A percentile compares a stretch with the other conserved stretches of the same genome.
These are phyloP conservation scores for Lipomyces spencermartinsiae DNA, from an alignment of 805 yeast species.

Conservation along the genomic window DNA sequence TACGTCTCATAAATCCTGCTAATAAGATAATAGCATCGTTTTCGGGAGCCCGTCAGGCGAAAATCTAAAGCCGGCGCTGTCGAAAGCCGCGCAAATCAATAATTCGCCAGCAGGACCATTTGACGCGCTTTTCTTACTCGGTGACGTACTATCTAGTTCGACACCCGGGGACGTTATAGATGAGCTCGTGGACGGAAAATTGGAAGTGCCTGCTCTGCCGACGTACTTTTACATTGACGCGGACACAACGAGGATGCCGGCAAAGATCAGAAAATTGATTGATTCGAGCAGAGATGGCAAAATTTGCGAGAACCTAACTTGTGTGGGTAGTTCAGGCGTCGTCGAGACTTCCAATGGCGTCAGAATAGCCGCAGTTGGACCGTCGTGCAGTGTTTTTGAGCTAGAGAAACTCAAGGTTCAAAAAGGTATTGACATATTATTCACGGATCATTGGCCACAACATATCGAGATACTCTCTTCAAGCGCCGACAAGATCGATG, in stretches of 20 bases:
- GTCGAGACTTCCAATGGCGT: constrained; percentile 28
- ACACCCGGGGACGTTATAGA: constrained; percentile 16
- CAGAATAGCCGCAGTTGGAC: constrained; percentile 24
- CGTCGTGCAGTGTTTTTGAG: constrained; percentile 23
- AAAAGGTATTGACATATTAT: constrained; percentile 36
- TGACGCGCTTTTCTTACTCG: constrained; percentile 32
- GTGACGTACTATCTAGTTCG: constrained; percentile 25
- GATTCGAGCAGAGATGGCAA: constrained; percentile 13
- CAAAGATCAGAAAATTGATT: constrained; percentile 7
- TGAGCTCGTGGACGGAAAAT: constrained; percentile 18
- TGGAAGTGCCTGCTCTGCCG: constrained; percentile 22
- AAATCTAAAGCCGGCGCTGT: constrained; percentile 17
- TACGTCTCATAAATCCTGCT: not conserved
- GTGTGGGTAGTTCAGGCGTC: constrained; percentile 26
- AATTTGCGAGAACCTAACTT: constrained; percentile 24
- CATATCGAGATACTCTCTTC: constrained; percentile 32
- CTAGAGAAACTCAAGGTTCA: constrained; percentile 28
- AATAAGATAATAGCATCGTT: constrained; percentile 23
- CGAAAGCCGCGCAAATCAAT: constrained; percentile 32
- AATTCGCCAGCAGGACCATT: constrained; percentile 36
- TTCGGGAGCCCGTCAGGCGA: constrained; percentile 33
- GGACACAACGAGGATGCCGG: not conserved
- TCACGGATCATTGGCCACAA: constrained; percentile 39
- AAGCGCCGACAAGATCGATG: constrained; percentile 15
- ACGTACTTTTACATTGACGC: constrained; percentile 25